Percentiles rank a stretch among this genome's conserved stretches.
Conservation (phyloP, 805 yeast species). For the Candida ficus region DNA sequence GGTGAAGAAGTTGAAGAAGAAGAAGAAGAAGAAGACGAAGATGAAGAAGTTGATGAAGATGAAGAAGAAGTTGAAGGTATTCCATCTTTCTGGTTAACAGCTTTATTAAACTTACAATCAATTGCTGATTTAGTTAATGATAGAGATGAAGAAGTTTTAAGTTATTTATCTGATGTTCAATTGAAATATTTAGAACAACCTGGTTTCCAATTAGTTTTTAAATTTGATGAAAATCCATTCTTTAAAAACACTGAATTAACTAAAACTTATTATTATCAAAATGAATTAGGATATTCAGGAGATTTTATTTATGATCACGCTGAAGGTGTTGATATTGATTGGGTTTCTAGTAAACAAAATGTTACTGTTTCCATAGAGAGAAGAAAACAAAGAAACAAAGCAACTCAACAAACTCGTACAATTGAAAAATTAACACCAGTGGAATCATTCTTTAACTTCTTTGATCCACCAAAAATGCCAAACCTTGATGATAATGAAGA, state of each 20-base stretch:
- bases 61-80: conserved; percentile 57
- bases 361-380: conserved; percentile 85
- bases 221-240: conserved; percentile 69
- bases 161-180: conserved; percentile 61
- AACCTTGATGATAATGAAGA: conserved; percentile 21
- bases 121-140: conserved; percentile 83
- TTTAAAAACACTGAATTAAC: conserved; percentile 68
- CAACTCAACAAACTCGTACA: conserved; percentile 93
- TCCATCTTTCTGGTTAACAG: conserved; percentile 96
- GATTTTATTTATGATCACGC: conserved; percentile 97
- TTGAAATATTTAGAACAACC: conserved; percentile 78
- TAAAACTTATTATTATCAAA: conserved; percentile 90
- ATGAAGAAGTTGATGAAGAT: conserved; percentile 40
- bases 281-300: conserved; percentile 89
- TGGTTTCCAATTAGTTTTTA: conserved; percentile 84
- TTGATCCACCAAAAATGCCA: conserved; percentile 85
- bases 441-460: conserved; percentile 93
- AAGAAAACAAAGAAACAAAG: conserved; percentile 95
- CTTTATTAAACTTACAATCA: conserved; percentile 78
- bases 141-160: conserved; percentile 81
- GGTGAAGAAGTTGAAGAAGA: conserved; percentile 39
- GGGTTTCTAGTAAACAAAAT: conserved; percentile 77
- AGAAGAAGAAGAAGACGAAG: conserved; percentile 36
- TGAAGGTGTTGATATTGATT: conserved; percentile 79
- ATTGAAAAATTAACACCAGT: conserved; percentile 92